Conservation (phyloP, 371 early-diverging fungal species). For the Mortierella sp. region DNA sequence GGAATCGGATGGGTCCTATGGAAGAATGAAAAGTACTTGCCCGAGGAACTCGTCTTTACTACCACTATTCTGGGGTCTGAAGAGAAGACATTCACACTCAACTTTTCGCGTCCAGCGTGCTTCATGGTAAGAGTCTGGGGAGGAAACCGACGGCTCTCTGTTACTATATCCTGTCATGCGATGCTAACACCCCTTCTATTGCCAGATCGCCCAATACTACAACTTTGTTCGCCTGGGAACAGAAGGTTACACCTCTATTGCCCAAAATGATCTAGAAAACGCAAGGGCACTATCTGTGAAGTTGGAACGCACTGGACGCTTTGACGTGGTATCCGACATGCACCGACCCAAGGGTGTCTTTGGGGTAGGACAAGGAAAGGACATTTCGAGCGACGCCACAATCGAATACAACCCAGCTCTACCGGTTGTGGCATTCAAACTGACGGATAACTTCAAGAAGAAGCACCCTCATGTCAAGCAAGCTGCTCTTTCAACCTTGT, state of each 20-base stretch:
- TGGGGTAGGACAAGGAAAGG: conserved; percentile 27
- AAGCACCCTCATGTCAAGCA: conserved; percentile 55
- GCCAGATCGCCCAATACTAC: conserved; percentile 75
- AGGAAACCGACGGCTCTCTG: too few relatives aligned
- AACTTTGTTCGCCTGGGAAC: conserved; percentile 75
- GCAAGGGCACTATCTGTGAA: conserved; percentile 64
- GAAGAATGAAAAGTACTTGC: conserved; percentile 65
- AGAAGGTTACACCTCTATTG: conserved; percentile 70
- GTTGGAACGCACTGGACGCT: conserved; percentile 64
- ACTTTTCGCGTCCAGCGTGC: too few relatives aligned
- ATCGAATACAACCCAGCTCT: conserved; percentile 56
- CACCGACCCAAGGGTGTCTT: conserved; percentile 62
- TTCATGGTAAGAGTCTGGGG: too few relatives aligned
- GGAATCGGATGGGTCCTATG: conserved; percentile 79
- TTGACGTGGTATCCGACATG: conserved; percentile 66
- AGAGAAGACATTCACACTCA: conserved; percentile 73
- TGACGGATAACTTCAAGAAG: conserved; percentile 60
- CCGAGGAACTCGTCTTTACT: conserved; percentile 75
- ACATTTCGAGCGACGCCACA: background rate
- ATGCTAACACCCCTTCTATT: background rate
- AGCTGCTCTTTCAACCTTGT: conserved; percentile 57
- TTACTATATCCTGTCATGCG: too few relatives aligned
- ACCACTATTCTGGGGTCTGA: conserved; percentile 72
- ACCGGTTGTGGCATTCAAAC: conserved; percentile 72
- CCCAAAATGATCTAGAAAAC: conserved; percentile 61